Conservation (phyloP, 2,329 filamentous ascomycete genomes). For the Tolypocladium inflatum region DNA sequence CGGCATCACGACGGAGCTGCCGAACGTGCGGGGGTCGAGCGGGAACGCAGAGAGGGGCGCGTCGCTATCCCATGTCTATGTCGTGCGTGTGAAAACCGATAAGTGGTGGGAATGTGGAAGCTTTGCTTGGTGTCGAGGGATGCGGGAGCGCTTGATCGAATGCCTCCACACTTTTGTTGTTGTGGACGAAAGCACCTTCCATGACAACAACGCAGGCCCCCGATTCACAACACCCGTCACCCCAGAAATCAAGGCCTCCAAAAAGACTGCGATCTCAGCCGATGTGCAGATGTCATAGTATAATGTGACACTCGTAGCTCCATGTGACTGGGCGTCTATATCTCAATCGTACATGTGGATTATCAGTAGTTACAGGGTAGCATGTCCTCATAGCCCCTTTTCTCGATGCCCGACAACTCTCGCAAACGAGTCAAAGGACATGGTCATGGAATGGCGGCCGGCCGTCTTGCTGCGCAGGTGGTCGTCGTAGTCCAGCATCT, state of each 20-base stretch:
- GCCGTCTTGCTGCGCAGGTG: slow-evolving; percentile 82
- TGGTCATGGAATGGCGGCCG: slow-evolving; percentile 57
- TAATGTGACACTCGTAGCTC: neutral
- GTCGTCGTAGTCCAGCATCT: slow-evolving; percentile 93
- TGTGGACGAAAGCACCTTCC: neutral
- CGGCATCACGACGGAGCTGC: too few species aligned
- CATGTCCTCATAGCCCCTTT: slow-evolving; percentile 28
- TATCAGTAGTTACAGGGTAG: neutral
- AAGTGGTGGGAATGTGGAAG: too few species aligned
- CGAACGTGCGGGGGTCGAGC: neutral
- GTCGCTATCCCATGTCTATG: neutral
- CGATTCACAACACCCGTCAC: neutral
- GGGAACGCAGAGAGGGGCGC: neutral
- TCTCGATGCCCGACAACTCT: slow-evolving; percentile 44
- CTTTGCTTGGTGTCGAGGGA: neutral
- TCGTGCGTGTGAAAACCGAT: neutral
- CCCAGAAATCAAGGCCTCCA: neutral
- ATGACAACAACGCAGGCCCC: neutral
- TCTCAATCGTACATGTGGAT: neutral
- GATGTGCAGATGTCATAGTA: neutral
- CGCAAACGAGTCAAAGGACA: slow-evolving; percentile 50
- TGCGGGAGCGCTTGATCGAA: neutral
- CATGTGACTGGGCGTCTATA: neutral
- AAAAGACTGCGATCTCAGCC: neutral
- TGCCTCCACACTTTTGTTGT: neutral